Conservation (phyloP, 106 monocot genomes). For the Hemerocallis citrina region DNA sequence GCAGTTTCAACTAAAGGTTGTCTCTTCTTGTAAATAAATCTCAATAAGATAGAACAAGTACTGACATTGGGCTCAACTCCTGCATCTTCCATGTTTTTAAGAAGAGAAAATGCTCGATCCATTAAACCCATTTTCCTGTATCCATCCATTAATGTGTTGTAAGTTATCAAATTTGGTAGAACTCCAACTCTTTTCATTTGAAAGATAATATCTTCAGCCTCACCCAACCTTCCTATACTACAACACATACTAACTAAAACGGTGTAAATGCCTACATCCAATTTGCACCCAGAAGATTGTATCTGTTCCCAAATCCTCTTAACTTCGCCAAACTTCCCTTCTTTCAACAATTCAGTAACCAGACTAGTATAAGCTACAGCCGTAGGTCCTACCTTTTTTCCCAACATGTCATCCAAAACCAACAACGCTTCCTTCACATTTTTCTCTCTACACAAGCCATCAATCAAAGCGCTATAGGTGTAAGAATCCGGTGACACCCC, state of each 20-base stretch:
- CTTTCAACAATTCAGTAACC: slow-evolving; percentile 31
- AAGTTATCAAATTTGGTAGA: slow-evolving; percentile 34
- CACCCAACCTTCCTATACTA: slow-evolving; percentile 26
- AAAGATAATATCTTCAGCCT: slow-evolving; percentile 30
- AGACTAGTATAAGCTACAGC: slow-evolving; percentile 43
- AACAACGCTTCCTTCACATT: slow-evolving; percentile 32
- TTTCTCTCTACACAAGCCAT: slow-evolving; percentile 36
- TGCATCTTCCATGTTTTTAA: slow-evolving; percentile 30
- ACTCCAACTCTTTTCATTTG: slow-evolving; percentile 41
- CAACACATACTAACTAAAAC: slow-evolving; percentile 41
- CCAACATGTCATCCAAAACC: slow-evolving; percentile 32
- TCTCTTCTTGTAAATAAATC: slow-evolving; percentile 9
- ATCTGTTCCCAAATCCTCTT: slow-evolving; percentile 35
- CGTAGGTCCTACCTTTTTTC: slow-evolving; percentile 32
- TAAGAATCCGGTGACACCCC: slow-evolving; percentile 19
- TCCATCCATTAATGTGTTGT: slow-evolving; percentile 49
- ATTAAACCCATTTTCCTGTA: slow-evolving; percentile 33
- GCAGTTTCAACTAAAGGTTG: slow-evolving; percentile 3
- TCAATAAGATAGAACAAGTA: slow-evolving; percentile 22
- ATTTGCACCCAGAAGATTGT: slow-evolving; percentile 45
- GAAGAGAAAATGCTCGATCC: slow-evolving; percentile 30
- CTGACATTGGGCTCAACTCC: slow-evolving; percentile 22
- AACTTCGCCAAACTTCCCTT: slow-evolving; percentile 30
- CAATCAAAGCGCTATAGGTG: slow-evolving; percentile 35
- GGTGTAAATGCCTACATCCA: slow-evolving; percentile 41